Evolutionary conservation across 768 basidiomycete species (phyloP), one percentile per base, ranked within the genome.

Genomic region (Kwoniella sp.): DNA sequence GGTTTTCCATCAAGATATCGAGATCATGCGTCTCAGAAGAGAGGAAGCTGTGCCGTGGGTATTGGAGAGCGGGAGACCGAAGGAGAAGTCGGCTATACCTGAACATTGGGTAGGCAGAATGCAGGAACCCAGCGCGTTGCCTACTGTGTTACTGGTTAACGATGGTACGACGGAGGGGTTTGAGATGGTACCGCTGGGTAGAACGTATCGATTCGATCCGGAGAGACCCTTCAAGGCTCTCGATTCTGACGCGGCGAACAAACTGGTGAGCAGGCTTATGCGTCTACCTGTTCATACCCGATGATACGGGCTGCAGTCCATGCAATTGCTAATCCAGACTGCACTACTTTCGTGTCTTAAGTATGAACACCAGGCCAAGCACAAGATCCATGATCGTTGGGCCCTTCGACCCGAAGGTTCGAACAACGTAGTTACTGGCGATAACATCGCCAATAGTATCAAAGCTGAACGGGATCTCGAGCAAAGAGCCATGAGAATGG

Each of bases 101-200:
- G 75, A 77, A 60, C 59, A 69, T 33, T 77, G 75, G 75, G 73
- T 77, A 0, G 75, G 75, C n/a, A 67, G 71, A 47, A 70, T 74
- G 59, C 51, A 64, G 25, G 72, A 74, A 40, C 59, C 68, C 8
- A 53, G 51, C n/a, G 48, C 64, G 2, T 52, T 72, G 24, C 72
- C 75, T 6, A 72, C 61, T 13, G 75, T 74, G 1, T 59, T 77
- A 46, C 64, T 77, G 37, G 64, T 77, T 19, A 72, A 69, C 55
- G 72, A 74, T 53, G 72, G 72, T 15, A 67, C 51, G n/a, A 62
- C 54, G 8, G 65, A 68, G 29, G 72, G 70, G 22, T 77, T 74
- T 63, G 44, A 66, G 33, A 72, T 77, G 25, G 55, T 77, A 2
- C 72, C 73, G 2, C 46, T 77, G 26, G 71, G 72, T 4, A 58